Evolutionary conservation across 305 asterid species (phyloP).

Genomic region (Withania somnifera): DNA sequence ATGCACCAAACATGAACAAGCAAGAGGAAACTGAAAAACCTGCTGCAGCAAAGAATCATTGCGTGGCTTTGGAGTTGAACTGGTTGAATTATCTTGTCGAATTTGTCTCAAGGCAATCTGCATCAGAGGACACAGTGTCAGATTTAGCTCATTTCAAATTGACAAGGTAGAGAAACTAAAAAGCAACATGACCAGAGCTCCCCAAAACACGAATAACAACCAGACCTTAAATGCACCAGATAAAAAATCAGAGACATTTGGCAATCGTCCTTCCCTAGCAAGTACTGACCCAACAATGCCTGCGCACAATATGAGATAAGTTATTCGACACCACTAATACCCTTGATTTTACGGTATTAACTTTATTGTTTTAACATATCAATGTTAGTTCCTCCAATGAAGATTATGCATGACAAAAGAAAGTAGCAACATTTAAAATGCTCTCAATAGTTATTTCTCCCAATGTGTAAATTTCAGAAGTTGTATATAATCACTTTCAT

Average conservation of each 20-base stretch:
- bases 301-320: slow-evolving; percentile 16
- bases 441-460: not conserved
- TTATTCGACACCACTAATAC: not conserved
- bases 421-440: not conserved
- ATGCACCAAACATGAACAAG: not conserved
- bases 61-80: slow-evolving; percentile 44
- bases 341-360: not conserved
- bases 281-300: slow-evolving; percentile 79
- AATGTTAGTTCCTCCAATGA: not conserved
- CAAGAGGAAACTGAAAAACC: slow-evolving; percentile 30
- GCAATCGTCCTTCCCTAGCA: slow-evolving; percentile 59
- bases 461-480: not conserved
- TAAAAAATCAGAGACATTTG: slow-evolving; percentile 42
- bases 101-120: slow-evolving; percentile 47
- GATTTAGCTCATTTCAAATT: not conserved
- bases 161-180: not conserved
- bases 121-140: slow-evolving; percentile 1
- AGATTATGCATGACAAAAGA: not conserved
- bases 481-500: not conserved
- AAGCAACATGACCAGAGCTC: not conserved
- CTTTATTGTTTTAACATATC: not conserved
- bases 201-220: not conserved
- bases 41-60: slow-evolving; percentile 70
- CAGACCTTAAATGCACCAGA: slow-evolving; percentile 77
- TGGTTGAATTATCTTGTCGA: slow-evolving; percentile 41